Evolutionary conservation across 2,329 filamentous ascomycete genomes (phyloP).

Genomic region (Nemania serpens): DNA sequence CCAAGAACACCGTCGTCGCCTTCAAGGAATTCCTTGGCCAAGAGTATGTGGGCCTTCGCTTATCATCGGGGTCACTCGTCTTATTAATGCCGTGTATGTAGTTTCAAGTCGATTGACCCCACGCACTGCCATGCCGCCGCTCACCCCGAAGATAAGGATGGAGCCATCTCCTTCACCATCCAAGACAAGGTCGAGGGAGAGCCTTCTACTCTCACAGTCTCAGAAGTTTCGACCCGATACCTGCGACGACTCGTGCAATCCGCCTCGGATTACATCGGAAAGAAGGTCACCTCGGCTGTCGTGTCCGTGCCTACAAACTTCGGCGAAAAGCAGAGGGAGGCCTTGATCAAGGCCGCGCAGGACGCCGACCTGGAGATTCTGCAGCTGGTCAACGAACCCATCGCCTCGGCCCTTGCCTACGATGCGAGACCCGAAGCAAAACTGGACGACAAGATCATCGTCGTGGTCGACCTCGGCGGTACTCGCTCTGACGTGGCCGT

Average conservation of each 20-base stretch:
- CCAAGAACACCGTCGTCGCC: slow-evolving; percentile 90
- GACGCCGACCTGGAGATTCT: slow-evolving; percentile 85
- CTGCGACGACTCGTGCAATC: slow-evolving; percentile 79
- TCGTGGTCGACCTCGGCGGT: slow-evolving; percentile 91
- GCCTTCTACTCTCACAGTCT: slow-evolving; percentile 72
- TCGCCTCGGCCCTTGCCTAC: slow-evolving; percentile 87
- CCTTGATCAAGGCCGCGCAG: slow-evolving; percentile 76
- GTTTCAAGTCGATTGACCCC: slow-evolving; percentile 94
- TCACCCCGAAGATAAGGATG: slow-evolving; percentile 77
- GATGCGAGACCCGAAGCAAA: slow-evolving; percentile 80
- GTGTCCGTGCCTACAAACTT: slow-evolving; percentile 95
- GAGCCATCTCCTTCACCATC: slow-evolving; percentile 79
- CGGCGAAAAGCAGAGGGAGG: slow-evolving; percentile 81
- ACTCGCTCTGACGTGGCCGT: slow-evolving; percentile 92
- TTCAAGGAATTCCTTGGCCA: slow-evolving; percentile 96
- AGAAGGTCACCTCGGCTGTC: slow-evolving; percentile 91
- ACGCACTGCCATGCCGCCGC: slow-evolving; percentile 92
- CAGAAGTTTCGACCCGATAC: slow-evolving; percentile 83
- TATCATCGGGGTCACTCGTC: not conserved
- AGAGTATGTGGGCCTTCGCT: slow-evolving; percentile 64
- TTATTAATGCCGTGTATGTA: slow-evolving; percentile 41
- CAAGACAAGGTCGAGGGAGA: slow-evolving; percentile 73
- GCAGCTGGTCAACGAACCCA: slow-evolving; percentile 89
- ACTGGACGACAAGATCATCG: slow-evolving; percentile 81
- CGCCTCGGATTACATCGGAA: slow-evolving; percentile 90